Evolutionary conservation across 176 grass and related monocot genomes (phyloP), one percentile per base, ranked within the genome.

Genomic region (Lolium multiflorum): DNA sequence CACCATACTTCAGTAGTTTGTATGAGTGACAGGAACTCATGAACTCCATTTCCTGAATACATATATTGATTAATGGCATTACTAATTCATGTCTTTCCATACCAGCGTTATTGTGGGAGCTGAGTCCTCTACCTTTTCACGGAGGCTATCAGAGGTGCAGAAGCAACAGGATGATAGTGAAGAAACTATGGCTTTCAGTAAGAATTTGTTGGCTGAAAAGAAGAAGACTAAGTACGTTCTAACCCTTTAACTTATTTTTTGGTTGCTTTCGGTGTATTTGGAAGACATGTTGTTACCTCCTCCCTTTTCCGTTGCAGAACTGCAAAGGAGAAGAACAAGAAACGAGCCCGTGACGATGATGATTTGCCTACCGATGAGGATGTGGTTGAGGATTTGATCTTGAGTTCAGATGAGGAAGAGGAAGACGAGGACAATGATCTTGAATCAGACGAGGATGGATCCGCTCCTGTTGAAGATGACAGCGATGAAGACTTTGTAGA

Each of bases 381-480:
- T 86, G 74, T 88, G 39, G 86, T 98, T 24, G 91, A 98, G 83
- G 96, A 98, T 88, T 78, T 98, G 70, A 51, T 98, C 60, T 55
- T 98, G 67, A 98, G 93, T 86, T 98, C 96, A 48, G 95, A 98
- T 9, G 94, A 97, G n/a, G 90, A 92, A 66, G 83, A 89, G 4
- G 78, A 68, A 21, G 81, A 69, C n/a, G 75, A 79, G 55, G 22
- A 14, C 4, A n/a, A 61, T 20, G n/a, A 88, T 37, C 35, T 22
- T 11, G 87, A 46, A 50, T 63, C 66, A 25, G 83, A 47, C 5
- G 81, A 88, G 47, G 82, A 84, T 85, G 86, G 57, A 57, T 77
- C 81, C 0, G 9, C 80, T 76, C 86, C 69, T 0, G 84, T 92
- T 61, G 92, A 93, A 80, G 90, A 80, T 77, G 91, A 88, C 56